These are phyloP conservation scores for Quercus tomentella DNA, from an alignment of 331 rosid species.

Conservation along the genomic window DNA sequence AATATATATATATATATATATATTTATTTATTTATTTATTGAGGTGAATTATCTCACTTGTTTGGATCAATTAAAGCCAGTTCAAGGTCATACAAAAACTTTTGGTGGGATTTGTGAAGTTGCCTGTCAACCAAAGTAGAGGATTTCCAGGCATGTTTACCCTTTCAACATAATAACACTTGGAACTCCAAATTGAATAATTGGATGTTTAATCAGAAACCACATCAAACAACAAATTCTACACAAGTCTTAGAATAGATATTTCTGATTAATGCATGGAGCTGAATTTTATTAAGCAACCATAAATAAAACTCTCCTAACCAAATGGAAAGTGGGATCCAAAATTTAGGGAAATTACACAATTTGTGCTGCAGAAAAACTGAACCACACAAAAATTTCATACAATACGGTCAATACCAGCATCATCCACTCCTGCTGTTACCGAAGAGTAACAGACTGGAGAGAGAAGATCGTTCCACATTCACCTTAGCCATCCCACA, in stretches of 20 bases:
- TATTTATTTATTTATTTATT: too few species aligned
- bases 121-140: too few species aligned
- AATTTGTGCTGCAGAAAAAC: slow-evolving; percentile 14
- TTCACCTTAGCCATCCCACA: slow-evolving; percentile 16
- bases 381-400: slow-evolving; percentile 23
- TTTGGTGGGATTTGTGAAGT: too few species aligned
- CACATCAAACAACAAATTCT: background rate
- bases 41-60: too few species aligned
- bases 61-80: too few species aligned
- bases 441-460: slow-evolving; percentile 42
- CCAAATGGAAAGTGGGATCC: background rate
- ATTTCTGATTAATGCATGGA: background rate
- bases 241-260: background rate
- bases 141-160: too few species aligned
- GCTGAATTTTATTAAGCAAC: background rate
- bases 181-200: too few species aligned
- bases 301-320: background rate
- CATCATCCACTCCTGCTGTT: slow-evolving; percentile 29
- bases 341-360: slow-evolving; percentile 9
- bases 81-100: too few species aligned
- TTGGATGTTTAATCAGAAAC: too few species aligned
- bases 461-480: slow-evolving; percentile 15
- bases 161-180: too few species aligned
- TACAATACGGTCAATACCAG: slow-evolving; percentile 11
- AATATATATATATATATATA: too few species aligned